Percentiles rank a stretch among this genome's conserved stretches.
These are phyloP conservation scores for Naganishia liquefaciens DNA, from an alignment of 1,284 basidiomycete genomes.

Conservation along the genomic window DNA sequence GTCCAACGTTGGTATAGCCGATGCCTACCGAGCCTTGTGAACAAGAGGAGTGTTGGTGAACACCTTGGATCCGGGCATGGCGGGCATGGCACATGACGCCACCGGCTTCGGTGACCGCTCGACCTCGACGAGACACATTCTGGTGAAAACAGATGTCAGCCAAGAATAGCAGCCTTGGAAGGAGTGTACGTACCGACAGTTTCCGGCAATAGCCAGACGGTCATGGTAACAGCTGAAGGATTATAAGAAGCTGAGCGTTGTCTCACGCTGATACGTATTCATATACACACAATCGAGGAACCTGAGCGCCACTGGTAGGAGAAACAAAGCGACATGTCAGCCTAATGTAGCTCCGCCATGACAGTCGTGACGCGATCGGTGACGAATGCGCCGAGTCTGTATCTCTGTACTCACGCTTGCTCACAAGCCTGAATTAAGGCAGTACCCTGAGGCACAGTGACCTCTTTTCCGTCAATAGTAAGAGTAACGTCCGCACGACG, in stretches of 20 bases:
- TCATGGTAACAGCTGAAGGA: conserved; percentile 58
- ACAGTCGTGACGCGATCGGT: no score
- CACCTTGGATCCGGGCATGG: conserved; percentile 94
- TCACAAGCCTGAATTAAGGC: conserved; percentile 92
- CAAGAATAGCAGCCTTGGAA: conserved; percentile 4
- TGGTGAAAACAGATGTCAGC: conserved; percentile 41
- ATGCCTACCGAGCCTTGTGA: conserved; percentile 80
- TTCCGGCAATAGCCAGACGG: conserved; percentile 83
- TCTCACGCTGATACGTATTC: background rate
- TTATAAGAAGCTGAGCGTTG: conserved; percentile 21
- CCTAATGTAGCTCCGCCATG: background rate
- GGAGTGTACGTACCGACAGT: conserved; percentile 72
- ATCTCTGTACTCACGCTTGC: conserved; percentile 44
- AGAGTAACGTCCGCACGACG: conserved; percentile 79
- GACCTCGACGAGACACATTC: conserved; percentile 93
- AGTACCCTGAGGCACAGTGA: conserved; percentile 87
- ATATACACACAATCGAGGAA: conserved; percentile 46
- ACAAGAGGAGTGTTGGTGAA: conserved; percentile 94
- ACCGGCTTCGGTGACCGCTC: conserved; percentile 93
- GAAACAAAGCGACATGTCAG: conserved; percentile 2
- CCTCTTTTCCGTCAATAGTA: conserved; percentile 89
- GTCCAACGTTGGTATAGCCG: background rate
- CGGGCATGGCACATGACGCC: conserved; percentile 82
- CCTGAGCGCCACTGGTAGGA: conserved; percentile 37
- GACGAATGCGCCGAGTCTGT: background rate